phyloP scores from a whole-genome alignment of 176 grass and related monocot species.

The Leersia perrieri region DNA sequence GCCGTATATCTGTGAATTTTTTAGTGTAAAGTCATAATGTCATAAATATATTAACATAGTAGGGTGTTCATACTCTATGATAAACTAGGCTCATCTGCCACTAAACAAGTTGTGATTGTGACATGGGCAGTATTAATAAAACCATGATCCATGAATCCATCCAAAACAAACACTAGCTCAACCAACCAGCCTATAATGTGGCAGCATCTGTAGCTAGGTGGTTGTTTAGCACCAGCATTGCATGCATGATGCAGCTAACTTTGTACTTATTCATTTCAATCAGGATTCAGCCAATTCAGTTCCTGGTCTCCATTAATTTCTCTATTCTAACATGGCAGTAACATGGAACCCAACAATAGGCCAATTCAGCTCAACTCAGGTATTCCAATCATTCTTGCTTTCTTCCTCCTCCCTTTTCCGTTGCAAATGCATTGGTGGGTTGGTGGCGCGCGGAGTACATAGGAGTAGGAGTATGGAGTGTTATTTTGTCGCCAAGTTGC shows the following conservation, averaged over 20 bases:
- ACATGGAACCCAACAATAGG: slow-evolving; percentile 42
- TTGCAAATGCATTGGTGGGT: slow-evolving; percentile 3
- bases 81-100: neutral
- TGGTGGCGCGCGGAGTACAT: slow-evolving; percentile 29
- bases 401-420: neutral
- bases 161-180: neutral
- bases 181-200: slow-evolving; percentile 20
- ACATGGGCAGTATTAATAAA: slow-evolving; percentile 13
- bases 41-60: neutral
- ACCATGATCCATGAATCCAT: neutral
- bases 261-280: neutral
- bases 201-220: slow-evolving; percentile 22
- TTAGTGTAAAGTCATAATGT: neutral
- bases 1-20: neutral
- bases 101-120: slow-evolving; percentile 29
- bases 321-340: slow-evolving; percentile 31
- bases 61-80: neutral
- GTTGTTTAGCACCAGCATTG: slow-evolving; percentile 23
- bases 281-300: neutral
- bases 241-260: slow-evolving; percentile 14
- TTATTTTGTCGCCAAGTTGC: neutral
- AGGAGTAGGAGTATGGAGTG: neutral
- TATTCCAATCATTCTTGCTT: slow-evolving; percentile 26
- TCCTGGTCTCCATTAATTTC: neutral
- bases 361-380: neutral